Evolutionary conservation across 176 grass and related monocot species (phyloP).

Genomic region (Eleusine indica): DNA sequence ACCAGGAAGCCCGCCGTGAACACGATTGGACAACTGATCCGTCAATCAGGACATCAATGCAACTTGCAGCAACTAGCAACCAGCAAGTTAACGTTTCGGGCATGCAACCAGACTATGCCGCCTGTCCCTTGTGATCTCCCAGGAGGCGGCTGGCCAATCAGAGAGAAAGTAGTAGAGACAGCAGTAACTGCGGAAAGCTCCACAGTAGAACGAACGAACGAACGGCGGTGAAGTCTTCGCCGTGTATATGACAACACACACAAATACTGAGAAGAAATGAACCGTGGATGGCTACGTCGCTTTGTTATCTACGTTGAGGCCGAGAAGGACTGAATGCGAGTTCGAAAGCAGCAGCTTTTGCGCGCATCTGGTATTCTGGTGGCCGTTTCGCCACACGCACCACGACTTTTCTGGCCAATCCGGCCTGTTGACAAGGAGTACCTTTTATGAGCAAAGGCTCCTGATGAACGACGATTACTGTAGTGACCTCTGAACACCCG

Average conservation of each 20-base stretch:
- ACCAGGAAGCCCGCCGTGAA: background rate
- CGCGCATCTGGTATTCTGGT: background rate
- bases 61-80: background rate
- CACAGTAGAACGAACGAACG: background rate
- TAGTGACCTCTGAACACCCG: background rate
- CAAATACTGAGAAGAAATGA: background rate
- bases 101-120: background rate
- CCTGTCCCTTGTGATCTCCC: constrained; percentile 33
- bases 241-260: background rate
- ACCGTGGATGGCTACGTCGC: background rate
- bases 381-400: constrained; percentile 5
- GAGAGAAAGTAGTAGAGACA: background rate
- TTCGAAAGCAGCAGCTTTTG: background rate
- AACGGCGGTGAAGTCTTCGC: background rate
- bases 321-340: background rate
- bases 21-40: constrained; percentile 22
- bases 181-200: constrained; percentile 32
- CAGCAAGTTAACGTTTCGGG: background rate
- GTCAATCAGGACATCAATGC: background rate
- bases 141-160: constrained; percentile 4
- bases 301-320: background rate
- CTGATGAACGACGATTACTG: background rate
- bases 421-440: background rate
- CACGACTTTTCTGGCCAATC: background rate
- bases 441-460: background rate